Evolutionary conservation across 1,139 yeast species (phyloP).

Genomic region (Candida tetrigidarum): DNA sequence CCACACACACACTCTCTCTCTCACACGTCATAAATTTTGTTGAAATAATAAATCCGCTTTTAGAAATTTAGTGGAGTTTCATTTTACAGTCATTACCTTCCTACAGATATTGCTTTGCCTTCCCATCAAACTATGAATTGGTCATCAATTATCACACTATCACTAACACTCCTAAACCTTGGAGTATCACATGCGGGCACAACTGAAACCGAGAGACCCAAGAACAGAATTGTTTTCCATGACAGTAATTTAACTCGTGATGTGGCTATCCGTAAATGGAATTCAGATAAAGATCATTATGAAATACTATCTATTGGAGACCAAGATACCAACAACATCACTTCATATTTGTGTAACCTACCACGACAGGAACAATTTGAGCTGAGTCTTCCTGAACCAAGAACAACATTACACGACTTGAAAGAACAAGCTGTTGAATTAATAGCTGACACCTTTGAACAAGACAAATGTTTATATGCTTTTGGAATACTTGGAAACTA

Average conservation of each 20-base stretch:
- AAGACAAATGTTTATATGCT: slow-evolving; percentile 34
- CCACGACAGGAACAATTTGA: slow-evolving; percentile 18
- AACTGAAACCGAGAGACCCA: not conserved
- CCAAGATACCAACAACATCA: slow-evolving; percentile 11
- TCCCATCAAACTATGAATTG: not conserved
- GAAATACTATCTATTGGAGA: slow-evolving; percentile 23
- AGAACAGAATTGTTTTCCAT: not conserved
- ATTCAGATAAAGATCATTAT: slow-evolving; percentile 21
- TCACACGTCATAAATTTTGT: no score
- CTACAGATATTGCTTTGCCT: not conserved
- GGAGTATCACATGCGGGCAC: not conserved
- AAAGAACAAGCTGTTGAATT: slow-evolving; percentile 22
- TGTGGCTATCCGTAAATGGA: not conserved
- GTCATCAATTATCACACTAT: not conserved
- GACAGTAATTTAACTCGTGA: not conserved
- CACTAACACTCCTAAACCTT: not conserved
- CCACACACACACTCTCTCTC: no score
- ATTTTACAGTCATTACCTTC: not conserved
- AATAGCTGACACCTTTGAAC: slow-evolving; percentile 26
- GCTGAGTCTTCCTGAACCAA: slow-evolving; percentile 11
- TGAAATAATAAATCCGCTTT: no score
- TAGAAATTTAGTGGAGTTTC: not conserved
- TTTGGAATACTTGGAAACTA: slow-evolving; percentile 50
- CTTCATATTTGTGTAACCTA: slow-evolving; percentile 24
- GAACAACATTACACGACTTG: slow-evolving; percentile 11